Evolutionary conservation across 441 rosid genomes (phyloP), one percentile per base, ranked within the genome.

Genomic region (Viola pubescens): DNA sequence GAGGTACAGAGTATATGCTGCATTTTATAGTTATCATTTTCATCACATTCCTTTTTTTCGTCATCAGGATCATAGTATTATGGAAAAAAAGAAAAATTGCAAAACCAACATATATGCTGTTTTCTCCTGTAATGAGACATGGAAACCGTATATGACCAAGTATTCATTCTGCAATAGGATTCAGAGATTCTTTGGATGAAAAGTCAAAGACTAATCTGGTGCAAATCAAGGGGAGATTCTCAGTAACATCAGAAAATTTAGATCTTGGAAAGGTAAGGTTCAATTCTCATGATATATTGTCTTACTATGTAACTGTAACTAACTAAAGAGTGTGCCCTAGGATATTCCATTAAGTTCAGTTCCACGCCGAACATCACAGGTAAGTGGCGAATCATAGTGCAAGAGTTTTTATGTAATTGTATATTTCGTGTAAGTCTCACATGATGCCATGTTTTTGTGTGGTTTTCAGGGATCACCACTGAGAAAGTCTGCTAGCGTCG

Each of bases 161-260:
- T 50, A 42, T 74, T 57, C 70, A 34, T 72, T 55, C 52, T 65
- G 11, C 12, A 26, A 68, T 63, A 94, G 98, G 99, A 47, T 94
- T 79, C 70, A 86, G 88, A 70, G 99, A 94, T 77, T 84, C 88
- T 62, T 62, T 88, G 78, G 97, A 94, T 78, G 99, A 94, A 3
- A 91, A 88, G 66, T 78, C 97, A 37, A 94, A 91, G 82, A 77
- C 90, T 54, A 94, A 81, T 72, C 78, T 91, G 49, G 96, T 94
- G 73, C 97, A 94, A 73, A 86, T 91, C 63, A 94, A 87, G 79
- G 99, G 99, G 62, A 72, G 98, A 51, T 94, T 94, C 70, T 94
- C 97, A 9, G 99, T 94, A 55, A 94, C 99, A 63, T 94, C 99
- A 64, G 99, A 89, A 76, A 94, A 85, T 77, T 64, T 94, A 56